These are phyloP conservation scores for Sphagnum magellanicum DNA, from an alignment of 228 moss, liverwort and hornwort genomes.

Conservation along the genomic window DNA sequence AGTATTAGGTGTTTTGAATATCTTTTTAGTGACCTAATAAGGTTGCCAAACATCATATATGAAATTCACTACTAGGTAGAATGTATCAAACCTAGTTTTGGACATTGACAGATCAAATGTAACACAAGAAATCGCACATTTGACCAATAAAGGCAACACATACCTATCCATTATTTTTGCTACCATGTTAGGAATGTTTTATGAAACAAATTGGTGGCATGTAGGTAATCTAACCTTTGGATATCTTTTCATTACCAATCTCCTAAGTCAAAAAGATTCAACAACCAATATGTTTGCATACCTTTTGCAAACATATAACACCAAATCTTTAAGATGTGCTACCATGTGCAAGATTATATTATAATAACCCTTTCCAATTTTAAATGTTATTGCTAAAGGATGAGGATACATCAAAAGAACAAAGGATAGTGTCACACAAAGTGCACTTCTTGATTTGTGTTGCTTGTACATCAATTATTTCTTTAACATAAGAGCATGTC, in stretches of 20 bases:
- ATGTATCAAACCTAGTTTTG: neutral
- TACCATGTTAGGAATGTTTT: no score
- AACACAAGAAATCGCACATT: neutral
- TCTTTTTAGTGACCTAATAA: neutral
- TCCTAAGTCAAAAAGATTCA: neutral
- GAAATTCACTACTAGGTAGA: neutral
- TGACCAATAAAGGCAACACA: neutral
- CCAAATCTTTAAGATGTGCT: neutral
- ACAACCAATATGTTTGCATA: neutral
- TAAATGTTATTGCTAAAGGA: neutral
- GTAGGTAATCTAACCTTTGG: neutral
- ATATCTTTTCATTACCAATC: neutral
- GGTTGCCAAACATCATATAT: neutral
- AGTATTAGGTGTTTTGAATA: neutral
- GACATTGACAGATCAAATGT: neutral
- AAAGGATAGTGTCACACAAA: neutral
- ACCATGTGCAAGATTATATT: neutral
- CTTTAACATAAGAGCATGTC: neutral
- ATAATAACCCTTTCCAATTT: neutral
- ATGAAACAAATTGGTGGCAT: no score
- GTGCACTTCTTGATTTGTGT: no score
- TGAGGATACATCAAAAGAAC: neutral
- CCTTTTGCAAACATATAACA: neutral
- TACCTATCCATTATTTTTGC: no score
- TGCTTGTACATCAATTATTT: no score